Percentiles rank a stretch among this genome's conserved stretches.
phyloP scores from a whole-genome alignment of 306 rosid species.

The Inga leiocalycina region DNA sequence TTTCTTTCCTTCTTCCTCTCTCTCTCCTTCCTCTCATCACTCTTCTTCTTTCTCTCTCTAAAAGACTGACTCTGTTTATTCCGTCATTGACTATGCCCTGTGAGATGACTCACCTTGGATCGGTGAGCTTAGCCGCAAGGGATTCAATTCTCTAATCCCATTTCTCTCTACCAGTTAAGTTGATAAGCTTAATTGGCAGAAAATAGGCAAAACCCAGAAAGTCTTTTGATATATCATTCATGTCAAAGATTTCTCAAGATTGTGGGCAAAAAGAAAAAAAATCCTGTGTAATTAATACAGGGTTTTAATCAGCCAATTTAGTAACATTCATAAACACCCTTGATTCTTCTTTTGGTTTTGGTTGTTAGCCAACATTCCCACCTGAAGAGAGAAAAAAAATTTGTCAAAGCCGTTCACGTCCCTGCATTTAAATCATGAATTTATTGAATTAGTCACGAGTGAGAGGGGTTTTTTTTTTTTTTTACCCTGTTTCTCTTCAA shows the following conservation, averaged over 20 bases:
- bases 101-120: conserved; percentile 40
- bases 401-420: conserved; percentile 31
- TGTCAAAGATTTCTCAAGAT: conserved; percentile 51
- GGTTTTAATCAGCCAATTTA: conserved; percentile 39
- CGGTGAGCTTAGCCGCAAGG: conserved; percentile 45
- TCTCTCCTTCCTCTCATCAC: not conserved
- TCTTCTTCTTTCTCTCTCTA: conserved; percentile 20
- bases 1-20: conserved; percentile 14
- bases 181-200: conserved; percentile 26
- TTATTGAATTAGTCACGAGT: conserved; percentile 30
- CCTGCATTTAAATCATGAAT: conserved; percentile 31
- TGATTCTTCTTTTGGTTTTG: conserved; percentile 26
- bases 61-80: conserved; percentile 37
- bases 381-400: not conserved
- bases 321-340: conserved; percentile 32
- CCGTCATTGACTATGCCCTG: conserved; percentile 53
- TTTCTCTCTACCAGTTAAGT: conserved; percentile 15
- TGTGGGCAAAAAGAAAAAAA: conserved; percentile 24
- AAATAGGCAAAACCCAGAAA: conserved; percentile 31
- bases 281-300: conserved; percentile 38
- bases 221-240: conserved; percentile 37
- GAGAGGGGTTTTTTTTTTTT: conserved; percentile 8
- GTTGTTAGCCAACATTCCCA: conserved; percentile 39
- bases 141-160: conserved; percentile 19
- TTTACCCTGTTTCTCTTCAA: too few species aligned